Percentiles rank a stretch among this genome's conserved stretches.
phyloP scores from a whole-genome alignment of 1,284 basidiomycete genomes.

The Mycena citricolor region DNA sequence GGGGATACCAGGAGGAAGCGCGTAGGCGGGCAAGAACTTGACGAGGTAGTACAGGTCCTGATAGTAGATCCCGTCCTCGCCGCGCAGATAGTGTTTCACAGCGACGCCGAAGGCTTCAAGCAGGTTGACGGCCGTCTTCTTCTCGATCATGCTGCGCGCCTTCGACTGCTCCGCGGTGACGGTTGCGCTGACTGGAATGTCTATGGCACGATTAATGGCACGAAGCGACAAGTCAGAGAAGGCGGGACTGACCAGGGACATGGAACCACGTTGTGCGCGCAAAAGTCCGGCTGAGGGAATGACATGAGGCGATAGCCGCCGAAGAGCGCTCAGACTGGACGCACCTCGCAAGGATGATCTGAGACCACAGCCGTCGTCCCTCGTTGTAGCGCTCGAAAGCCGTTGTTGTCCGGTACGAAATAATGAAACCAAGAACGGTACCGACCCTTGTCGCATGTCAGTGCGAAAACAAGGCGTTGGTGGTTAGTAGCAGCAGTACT shows the following conservation, averaged over 20 bases:
- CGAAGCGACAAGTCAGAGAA: conserved; percentile 2
- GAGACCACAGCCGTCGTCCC: conserved; percentile 68
- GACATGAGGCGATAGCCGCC: conserved; percentile 23
- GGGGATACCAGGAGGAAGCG: conserved; percentile 55
- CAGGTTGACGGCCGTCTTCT: conserved; percentile 63
- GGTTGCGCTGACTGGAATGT: conserved; percentile 29
- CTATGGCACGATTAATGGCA: conserved; percentile 19
- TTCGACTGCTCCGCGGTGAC: conserved; percentile 38
- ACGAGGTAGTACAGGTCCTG: conserved; percentile 63
- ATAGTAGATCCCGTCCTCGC: conserved; percentile 64
- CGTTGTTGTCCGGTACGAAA: conserved; percentile 70
- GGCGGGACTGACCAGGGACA: conserved; percentile 45
- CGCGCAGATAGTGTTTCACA: conserved; percentile 58
- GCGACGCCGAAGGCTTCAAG: conserved; percentile 53
- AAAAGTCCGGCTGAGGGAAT: conserved; percentile 51
- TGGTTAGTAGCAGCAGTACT: conserved; percentile 24
- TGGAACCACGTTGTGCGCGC: conserved; percentile 65
- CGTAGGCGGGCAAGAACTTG: conserved; percentile 68
- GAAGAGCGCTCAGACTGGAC: no score
- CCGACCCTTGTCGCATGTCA: conserved; percentile 43
- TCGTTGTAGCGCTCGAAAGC: conserved; percentile 78
- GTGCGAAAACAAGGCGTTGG: conserved; percentile 2
- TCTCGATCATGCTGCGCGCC: conserved; percentile 61
- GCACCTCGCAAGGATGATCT: no score
- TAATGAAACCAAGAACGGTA: conserved; percentile 66